These are phyloP conservation scores for Arthromyces matolae DNA, from an alignment of 768 basidiomycete genomes.

Conservation along the genomic window DNA sequence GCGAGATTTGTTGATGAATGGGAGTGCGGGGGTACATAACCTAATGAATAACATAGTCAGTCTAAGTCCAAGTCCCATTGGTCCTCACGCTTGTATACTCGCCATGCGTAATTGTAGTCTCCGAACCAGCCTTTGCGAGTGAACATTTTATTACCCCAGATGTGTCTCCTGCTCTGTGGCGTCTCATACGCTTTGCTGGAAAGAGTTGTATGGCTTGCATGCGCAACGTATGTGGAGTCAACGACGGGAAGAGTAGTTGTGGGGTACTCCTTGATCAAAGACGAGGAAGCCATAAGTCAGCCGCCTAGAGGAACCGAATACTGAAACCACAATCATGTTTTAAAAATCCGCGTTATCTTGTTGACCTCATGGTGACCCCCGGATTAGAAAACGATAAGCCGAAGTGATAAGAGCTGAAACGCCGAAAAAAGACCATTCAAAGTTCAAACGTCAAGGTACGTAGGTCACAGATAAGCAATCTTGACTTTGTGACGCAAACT, in stretches of 20 bases:
- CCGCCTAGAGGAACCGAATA: too few relatives aligned
- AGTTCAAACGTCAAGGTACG: too few relatives aligned
- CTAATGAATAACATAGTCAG: constrained; percentile 17
- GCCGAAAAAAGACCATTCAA: too few relatives aligned
- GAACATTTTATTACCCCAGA: constrained; percentile 31
- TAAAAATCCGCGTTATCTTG: too few relatives aligned
- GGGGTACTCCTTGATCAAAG: constrained; percentile 13
- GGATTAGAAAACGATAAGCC: too few relatives aligned
- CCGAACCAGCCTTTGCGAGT: constrained; percentile 75
- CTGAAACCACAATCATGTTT: too few relatives aligned
- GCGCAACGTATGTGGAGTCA: neutral
- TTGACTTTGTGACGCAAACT: too few relatives aligned
- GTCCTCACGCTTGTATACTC: neutral
- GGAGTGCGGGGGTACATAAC: constrained; percentile 67
- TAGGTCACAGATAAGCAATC: too few relatives aligned
- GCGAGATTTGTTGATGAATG: constrained; percentile 42
- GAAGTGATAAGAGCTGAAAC: too few relatives aligned
- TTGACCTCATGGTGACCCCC: too few relatives aligned
- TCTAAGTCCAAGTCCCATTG: neutral
- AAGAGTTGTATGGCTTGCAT: neutral
- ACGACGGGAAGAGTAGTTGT: constrained; percentile 10
- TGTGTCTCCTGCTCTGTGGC: neutral
- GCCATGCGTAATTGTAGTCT: constrained; percentile 74
- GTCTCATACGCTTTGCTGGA: neutral
- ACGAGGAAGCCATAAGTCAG: too few relatives aligned